Conservation (phyloP, 306 rosid genomes). For the Sphenostylis stenocarpa region DNA sequence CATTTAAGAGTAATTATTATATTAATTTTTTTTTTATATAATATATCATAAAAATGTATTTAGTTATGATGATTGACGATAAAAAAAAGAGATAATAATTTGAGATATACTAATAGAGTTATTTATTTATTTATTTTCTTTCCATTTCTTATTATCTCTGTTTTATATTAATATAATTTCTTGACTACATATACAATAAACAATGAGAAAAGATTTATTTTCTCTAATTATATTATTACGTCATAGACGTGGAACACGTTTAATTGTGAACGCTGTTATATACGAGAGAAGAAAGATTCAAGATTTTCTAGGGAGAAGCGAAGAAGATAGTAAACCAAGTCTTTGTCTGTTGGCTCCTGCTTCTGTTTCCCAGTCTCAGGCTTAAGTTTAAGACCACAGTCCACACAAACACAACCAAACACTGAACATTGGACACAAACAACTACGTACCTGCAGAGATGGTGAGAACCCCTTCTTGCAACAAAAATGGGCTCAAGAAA, state of each 20-base stretch:
- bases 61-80: no score
- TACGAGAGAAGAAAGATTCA: background rate
- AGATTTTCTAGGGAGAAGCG: background rate
- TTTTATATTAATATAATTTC: background rate
- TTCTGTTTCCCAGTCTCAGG: background rate
- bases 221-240: background rate
- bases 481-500: conserved; percentile 55
- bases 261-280: conserved; percentile 5
- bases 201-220: background rate
- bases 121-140: background rate
- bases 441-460: conserved; percentile 15
- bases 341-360: background rate
- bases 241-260: background rate
- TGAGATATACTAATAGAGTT: no score
- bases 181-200: background rate
- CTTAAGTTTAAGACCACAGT: background rate
- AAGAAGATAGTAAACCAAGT: background rate
- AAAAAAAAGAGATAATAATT: no score
- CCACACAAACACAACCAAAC: background rate
- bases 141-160: background rate
- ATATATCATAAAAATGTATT: no score
- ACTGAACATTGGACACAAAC: background rate
- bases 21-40: no score
- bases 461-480: conserved; percentile 57
- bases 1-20: no score